Evolutionary conservation across 2,329 filamentous ascomycete species (phyloP).

Genomic region (Cladophialophora immunda): DNA sequence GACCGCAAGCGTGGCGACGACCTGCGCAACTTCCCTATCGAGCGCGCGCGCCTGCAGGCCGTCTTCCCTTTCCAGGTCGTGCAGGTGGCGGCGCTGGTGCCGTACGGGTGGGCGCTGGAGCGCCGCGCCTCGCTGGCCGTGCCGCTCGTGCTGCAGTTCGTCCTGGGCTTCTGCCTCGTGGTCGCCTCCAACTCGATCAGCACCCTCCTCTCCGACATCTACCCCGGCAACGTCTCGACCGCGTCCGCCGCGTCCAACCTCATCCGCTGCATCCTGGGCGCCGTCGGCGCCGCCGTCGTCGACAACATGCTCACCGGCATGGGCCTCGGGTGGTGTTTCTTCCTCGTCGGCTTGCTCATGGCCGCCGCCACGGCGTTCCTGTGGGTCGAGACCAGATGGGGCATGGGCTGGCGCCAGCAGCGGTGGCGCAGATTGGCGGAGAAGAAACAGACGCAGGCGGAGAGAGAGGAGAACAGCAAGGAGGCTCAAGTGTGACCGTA

Average conservation of each 20-base stretch:
- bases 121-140: conserved; percentile 14
- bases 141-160: conserved; percentile 20
- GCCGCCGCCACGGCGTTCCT: not conserved
- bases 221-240: conserved; percentile 41
- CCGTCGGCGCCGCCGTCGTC: conserved; percentile 43
- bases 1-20: conserved; percentile 25
- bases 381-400: conserved; percentile 10
- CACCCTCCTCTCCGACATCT: conserved; percentile 33
- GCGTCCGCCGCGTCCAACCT: conserved; percentile 48
- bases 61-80: conserved; percentile 30
- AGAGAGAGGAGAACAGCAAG: conserved; percentile 6
- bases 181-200: conserved; percentile 20
- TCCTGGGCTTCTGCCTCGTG: conserved; percentile 17
- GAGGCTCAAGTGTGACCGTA: no score
- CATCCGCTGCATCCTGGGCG: conserved; percentile 46
- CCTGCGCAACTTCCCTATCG: conserved; percentile 54
- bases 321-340: conserved; percentile 31
- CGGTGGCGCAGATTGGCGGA: conserved; percentile 10
- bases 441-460: conserved; percentile 12
- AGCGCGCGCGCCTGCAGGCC: conserved; percentile 53
- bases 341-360: conserved; percentile 15
- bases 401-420: conserved; percentile 25
- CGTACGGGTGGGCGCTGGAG: conserved; percentile 24
- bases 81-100: conserved; percentile 9
- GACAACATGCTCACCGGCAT: conserved; percentile 33